Base-by-base conservation (phyloP, 495 filamentous ascomycete genomes). In the Lophiotrema nucula region DNA sequence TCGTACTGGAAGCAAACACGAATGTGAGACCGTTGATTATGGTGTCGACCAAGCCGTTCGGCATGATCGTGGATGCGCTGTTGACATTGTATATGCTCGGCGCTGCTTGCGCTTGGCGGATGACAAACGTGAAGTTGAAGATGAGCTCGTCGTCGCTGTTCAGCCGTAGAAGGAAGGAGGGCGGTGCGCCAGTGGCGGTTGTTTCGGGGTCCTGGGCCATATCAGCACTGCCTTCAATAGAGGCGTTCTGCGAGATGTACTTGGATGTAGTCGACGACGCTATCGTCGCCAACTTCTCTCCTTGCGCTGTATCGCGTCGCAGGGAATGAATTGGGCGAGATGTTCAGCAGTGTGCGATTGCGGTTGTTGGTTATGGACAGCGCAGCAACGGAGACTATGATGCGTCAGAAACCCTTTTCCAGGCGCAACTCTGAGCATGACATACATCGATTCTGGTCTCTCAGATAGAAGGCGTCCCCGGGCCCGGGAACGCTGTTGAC, bases 61-160 rank as follows among this genome's bases (percentile, higher is more conserved):
- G 22, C 15, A 77, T 50, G 27, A 76, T 77, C 3, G 79, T 76
- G 39, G 77, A 67, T 39, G 79, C 70, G 67, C 81, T 81, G 60
- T 64, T 61, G 79, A 74, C 10, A 70, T 76, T 33, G 60, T 76
- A 77, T 56, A 72, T 67, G 53, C 47, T 54, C 47, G 41, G 56
- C 25, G 47, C 67, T 16, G 71, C 77, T 44, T 79, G 76, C 25
- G 79, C 73, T 69, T 90, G 90, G 53, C 92, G 85, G 47, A 96
- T 77, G 41, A 92, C 77, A 65, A 97, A 96, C 15, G 88, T 95
- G 73, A 98, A 98, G 57, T 83, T 89, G 74, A 97, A 95, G 53
- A 81, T 78, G 24, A 97, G 81, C 53, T 97, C 93, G 33, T 96
- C 93, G 48, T 95, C 91, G 72, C 92, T 93, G 59, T 76, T 79